A percentile compares a stretch with the other conserved stretches of the same genome.
Evolutionary conservation across 331 rosid species (phyloP).

Genomic region (Rosa hybrid): DNA sequence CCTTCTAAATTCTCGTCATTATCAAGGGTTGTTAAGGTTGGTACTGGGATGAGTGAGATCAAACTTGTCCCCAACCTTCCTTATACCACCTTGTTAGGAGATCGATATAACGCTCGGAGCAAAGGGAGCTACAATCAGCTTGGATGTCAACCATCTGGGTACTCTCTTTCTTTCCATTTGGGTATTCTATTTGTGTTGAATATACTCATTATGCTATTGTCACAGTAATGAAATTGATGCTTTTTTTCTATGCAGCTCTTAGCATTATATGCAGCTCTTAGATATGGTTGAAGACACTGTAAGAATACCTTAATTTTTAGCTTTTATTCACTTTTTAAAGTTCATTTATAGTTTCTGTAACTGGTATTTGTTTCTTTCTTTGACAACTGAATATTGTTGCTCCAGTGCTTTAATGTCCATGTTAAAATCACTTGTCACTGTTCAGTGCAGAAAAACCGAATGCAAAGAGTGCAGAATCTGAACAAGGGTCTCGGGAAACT

Average conservation of each 20-base stretch:
- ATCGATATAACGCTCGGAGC: too few species aligned
- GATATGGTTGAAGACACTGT: conserved; percentile 91
- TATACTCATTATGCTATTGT: neutral
- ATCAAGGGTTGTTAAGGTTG: too few species aligned
- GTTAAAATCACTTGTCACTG: too few species aligned
- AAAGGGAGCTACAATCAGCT: too few species aligned
- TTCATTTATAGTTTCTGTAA: neutral
- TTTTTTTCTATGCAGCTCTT: conserved; percentile 56
- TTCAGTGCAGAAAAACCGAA: too few species aligned
- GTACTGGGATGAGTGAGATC: too few species aligned
- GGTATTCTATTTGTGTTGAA: conserved; percentile 1
- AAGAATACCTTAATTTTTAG: conserved; percentile 36
- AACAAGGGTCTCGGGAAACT: too few species aligned
- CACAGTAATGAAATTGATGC: conserved; percentile 2
- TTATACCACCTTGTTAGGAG: too few species aligned
- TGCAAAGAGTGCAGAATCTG: too few species aligned
- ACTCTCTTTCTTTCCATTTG: conserved; percentile 20
- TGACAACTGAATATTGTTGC: neutral
- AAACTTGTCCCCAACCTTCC: too few species aligned
- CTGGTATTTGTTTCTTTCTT: neutral
- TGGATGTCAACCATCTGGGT: conserved; percentile 65
- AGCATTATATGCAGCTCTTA: conserved; percentile 94
- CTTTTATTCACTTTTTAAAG: neutral
- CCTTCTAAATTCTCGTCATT: too few species aligned
- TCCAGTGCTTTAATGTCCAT: neutral